These are phyloP conservation scores for Globomyces pollinis-pini DNA, from an alignment of 192 early-diverging fungal genomes.

Conservation along the genomic window DNA sequence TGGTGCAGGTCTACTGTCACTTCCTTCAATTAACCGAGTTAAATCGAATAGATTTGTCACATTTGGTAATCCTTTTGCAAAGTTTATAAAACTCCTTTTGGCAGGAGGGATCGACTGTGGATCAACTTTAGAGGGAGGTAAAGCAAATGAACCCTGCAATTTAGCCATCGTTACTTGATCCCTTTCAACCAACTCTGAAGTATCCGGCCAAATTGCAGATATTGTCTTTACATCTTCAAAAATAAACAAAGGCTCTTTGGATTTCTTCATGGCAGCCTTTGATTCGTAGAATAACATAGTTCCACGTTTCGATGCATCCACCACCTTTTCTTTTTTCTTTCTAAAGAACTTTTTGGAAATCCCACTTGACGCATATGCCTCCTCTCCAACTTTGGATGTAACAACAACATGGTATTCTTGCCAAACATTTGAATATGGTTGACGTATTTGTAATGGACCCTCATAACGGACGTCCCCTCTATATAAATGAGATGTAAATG, in stretches of 20 bases:
- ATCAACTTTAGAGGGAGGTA: conserved; percentile 14
- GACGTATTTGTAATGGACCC: conserved; percentile 21
- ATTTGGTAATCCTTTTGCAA: background rate
- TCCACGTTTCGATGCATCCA: conserved; percentile 13
- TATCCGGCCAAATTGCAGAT: conserved; percentile 14
- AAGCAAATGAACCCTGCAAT: background rate
- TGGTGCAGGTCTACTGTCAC: conserved; percentile 17
- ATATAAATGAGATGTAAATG: conserved; percentile 16
- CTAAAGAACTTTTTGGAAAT: conserved; percentile 24
- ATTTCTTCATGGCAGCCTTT: conserved; percentile 26
- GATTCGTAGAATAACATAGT: conserved; percentile 30
- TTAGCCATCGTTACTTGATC: conserved; percentile 15
- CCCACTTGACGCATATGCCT: background rate
- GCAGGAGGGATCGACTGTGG: background rate
- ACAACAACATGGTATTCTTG: conserved; percentile 29
- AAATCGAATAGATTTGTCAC: background rate
- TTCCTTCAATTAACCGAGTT: background rate
- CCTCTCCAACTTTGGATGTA: conserved; percentile 16
- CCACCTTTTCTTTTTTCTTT: conserved; percentile 17
- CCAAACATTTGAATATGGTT: conserved; percentile 25
- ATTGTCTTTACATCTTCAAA: conserved; percentile 15
- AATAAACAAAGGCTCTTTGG: conserved; percentile 17
- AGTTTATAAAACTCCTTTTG: conserved; percentile 8
- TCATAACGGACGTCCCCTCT: conserved; percentile 25
- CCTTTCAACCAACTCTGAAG: conserved; percentile 2